Evolutionary conservation across 2,329 filamentous ascomycete genomes (phyloP), one percentile per base, ranked within the genome.

Genomic region (Fusarium illudens): DNA sequence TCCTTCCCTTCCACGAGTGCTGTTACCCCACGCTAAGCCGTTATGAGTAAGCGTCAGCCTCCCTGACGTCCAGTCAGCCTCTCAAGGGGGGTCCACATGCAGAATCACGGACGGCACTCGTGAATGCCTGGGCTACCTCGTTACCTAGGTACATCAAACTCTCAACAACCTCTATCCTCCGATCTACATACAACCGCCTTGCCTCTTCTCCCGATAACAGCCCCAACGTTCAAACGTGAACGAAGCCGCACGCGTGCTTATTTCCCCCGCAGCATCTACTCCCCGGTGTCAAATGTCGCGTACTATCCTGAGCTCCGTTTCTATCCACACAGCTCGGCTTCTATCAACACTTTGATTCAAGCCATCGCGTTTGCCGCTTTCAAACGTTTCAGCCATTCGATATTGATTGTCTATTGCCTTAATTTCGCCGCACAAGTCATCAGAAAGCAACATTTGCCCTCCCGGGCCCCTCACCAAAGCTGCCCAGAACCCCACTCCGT

Each of bases 271-370:
- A 19, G 20, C 51, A 36, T 42, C 36, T 52, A 30, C 48, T 39
- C 32, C 32, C 48, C 49, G 33, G 29, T 58, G 65, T 68, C 72
- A 74, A 73, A 74, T 74, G 72, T 73, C 71, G 71, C 69, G 72
- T 59, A 65, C 62, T 51, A 68, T 46, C 48, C 54, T 53, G 52
- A 61, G 52, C 50, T 60, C 30, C 59, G 46, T 67, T 59, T 63
- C 42, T 37, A 59, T 65, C 54, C 53, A 54, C 50, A 22, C 62
- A 52, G 48, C 58, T 37, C 51, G 44, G 39, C 58, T 42, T 48
- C 56, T 56, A 20, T 59, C 44, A 59, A 49, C 52, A 50, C 36
- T 72, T 59, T 73, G 65, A 74, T 73, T 52, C 30, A 53, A 55
- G 30, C 25, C 17, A 61, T 30, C 60, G 25, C 61, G 56, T 62